Evolutionary conservation across 345 rosid species (phyloP).

Genomic region (Rhizophora mangle): DNA sequence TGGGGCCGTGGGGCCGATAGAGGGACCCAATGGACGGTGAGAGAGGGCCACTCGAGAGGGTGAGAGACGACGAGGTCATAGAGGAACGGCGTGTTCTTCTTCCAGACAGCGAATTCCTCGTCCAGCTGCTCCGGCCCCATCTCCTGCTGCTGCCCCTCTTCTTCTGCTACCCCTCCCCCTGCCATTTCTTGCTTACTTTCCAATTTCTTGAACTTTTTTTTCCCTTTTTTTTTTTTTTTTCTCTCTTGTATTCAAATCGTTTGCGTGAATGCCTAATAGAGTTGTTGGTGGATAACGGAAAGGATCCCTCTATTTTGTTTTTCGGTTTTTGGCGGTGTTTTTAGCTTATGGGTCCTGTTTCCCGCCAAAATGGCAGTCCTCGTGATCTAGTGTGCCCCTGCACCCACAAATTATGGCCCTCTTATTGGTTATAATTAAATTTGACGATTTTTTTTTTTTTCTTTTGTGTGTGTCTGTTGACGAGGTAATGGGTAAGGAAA

Average conservation of each 20-base stretch:
- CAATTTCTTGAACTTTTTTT: neutral
- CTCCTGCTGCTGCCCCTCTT: constrained; percentile 32
- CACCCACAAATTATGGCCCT: too few species aligned
- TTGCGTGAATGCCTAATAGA: neutral
- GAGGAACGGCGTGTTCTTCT: constrained; percentile 84
- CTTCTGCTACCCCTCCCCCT: constrained; percentile 35
- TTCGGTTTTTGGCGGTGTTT: neutral
- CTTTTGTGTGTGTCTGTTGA: too few species aligned
- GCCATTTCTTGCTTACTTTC: neutral
- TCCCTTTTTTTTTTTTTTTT: neutral
- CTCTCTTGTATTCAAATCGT: neutral
- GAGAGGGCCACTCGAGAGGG: constrained; percentile 94
- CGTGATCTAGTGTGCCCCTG: too few species aligned
- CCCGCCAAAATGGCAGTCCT: neutral
- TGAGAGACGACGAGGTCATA: constrained; percentile 85
- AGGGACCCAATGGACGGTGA: constrained; percentile 93
- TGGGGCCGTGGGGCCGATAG: constrained; percentile 40
- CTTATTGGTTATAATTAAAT: too few species aligned
- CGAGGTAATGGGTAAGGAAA: too few species aligned
- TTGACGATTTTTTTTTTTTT: too few species aligned
- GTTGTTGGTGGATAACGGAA: neutral
- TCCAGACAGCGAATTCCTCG: constrained; percentile 85
- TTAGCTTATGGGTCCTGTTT: neutral
- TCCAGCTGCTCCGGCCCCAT: constrained; percentile 53
- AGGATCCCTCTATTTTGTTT: neutral